Percentiles rank a stretch among this genome's conserved stretches.
These are phyloP conservation scores for Veloboletus limbatus DNA, from an alignment of 1,284 basidiomycete species.

Conservation along the genomic window DNA sequence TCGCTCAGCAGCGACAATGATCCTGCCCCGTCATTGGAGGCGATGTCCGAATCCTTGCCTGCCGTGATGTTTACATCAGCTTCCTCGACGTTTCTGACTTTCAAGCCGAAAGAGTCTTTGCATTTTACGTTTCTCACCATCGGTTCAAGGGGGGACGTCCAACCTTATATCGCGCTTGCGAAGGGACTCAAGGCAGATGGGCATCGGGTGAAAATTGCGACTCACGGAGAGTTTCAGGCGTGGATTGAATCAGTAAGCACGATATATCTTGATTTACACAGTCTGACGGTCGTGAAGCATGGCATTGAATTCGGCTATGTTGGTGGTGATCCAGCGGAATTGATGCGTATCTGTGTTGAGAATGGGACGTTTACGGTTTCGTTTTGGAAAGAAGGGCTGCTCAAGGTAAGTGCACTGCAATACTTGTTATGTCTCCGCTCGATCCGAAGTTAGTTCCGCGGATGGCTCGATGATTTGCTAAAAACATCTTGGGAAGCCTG, in stretches of 20 bases:
- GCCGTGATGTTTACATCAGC: constrained; percentile 93
- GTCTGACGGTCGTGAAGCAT: constrained; percentile 48
- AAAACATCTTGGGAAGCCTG: constrained; percentile 95
- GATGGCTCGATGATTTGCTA: constrained; percentile 95
- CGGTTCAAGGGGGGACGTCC: constrained; percentile 90
- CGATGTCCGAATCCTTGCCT: constrained; percentile 64
- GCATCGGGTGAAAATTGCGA: constrained; percentile 82
- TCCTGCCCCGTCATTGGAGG: constrained; percentile 45
- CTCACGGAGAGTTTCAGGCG: constrained; percentile 89
- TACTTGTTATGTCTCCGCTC: constrained; percentile 3
- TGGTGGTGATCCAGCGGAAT: constrained; percentile 94
- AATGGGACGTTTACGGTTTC: constrained; percentile 96
- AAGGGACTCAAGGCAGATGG: constrained; percentile 91
- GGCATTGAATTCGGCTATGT: constrained; percentile 93
- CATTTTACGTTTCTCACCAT: constrained; percentile 94
- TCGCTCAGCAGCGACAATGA: constrained; percentile 40
- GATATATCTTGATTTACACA: background rate
- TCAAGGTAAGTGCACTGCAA: constrained; percentile 57
- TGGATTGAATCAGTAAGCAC: constrained; percentile 90
- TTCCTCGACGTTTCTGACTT: constrained; percentile 92
- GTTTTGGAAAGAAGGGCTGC: constrained; percentile 87
- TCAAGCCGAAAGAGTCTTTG: constrained; percentile 82
- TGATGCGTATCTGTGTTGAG: constrained; percentile 93
- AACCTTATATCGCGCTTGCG: constrained; percentile 92
- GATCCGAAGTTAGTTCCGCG: constrained; percentile 69